Conservation (phyloP, 1,139 yeast genomes). For the Lodderomyces margitis region DNA sequence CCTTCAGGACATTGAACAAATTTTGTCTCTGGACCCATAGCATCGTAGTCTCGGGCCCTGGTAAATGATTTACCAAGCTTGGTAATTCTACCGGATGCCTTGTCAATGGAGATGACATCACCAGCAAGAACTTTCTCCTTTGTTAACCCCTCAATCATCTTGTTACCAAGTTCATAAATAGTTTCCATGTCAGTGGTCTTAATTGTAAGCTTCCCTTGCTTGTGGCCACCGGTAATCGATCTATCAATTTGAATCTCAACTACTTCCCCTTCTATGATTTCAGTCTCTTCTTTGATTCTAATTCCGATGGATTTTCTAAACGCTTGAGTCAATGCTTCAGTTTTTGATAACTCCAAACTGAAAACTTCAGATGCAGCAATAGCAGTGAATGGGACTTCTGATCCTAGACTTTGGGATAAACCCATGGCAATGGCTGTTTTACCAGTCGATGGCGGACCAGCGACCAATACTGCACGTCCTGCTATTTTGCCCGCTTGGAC, state of each 20-base stretch:
- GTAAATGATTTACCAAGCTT: constrained; percentile 95
- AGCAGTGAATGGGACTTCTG: constrained; percentile 93
- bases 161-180: constrained; percentile 92
- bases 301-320: constrained; percentile 95
- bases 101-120: constrained; percentile 93
- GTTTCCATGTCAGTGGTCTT: constrained; percentile 99
- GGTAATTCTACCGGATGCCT: constrained; percentile 90
- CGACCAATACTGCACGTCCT: constrained; percentile 91
- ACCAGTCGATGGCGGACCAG: constrained; percentile 99
- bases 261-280: constrained; percentile 97
- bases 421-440: constrained; percentile 99
- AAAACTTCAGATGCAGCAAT: constrained; percentile 93
- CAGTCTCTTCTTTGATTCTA: constrained; percentile 94
- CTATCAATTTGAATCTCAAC: constrained; percentile 98
- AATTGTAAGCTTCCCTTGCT: constrained; percentile 95
- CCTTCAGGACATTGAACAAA: constrained; percentile 99
- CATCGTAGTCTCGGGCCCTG: constrained; percentile 96
- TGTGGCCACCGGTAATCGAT: constrained; percentile 95
- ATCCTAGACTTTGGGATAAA: constrained; percentile 81
- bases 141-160: constrained; percentile 95
- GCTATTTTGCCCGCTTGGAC: constrained; percentile 92
- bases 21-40: constrained; percentile 98
- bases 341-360: constrained; percentile 87
- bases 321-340: constrained; percentile 94
- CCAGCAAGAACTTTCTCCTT: constrained; percentile 97